Base-by-base conservation (phyloP, 1,284 basidiomycete species). In the Naganishia sp. region DNA sequence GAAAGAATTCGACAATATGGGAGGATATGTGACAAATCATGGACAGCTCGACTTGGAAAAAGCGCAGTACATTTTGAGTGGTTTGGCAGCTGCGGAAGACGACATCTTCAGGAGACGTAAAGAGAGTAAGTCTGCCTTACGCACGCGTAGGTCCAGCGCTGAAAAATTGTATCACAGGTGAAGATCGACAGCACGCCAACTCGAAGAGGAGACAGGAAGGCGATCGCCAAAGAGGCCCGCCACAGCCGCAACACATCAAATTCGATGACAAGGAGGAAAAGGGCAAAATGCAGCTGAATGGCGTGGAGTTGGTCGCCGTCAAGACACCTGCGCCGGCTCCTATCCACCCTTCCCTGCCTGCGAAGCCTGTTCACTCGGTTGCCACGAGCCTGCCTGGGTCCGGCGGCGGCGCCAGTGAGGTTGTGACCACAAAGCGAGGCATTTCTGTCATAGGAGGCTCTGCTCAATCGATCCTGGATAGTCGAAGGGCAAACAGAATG, bases 1-100 rank as follows among this genome's bases (percentile, higher is more conserved):
- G 81, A 84, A 85, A 78, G 92, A 94, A 77, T 82, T 99, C 47
- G 88, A 90, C 15, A 85, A 88, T 74, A 97, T 99, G 94, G 94
- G 94, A 63, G 95, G 94, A 58, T 99, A 97, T 81, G 76, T 99
- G 72, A 95, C 95, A 68, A 90, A 97, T 75, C 88, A 97, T 79
- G 96, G 96, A 69, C 85, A 87, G 73, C 86, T 98, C 79, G 89
- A 95, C 77, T 83, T 98, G 68, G 83, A 84, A 45, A 85, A 93
- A 77, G 91, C 89, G 52, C 90, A 97, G 81, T 87, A 96, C 75
- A 97, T 99, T 76, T 85, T 99, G 77, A 92, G 96, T 76, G 94
- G 94, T 69, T 84, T 99, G 67, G 93, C 94, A 10, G 85, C 85
- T 76, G 84, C 89, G 75, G 96, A 99, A 82, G 93, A 96, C 81